phyloP scores from a whole-genome alignment of 2,329 filamentous ascomycete genomes.

The Gaeumannomyces tritici region DNA sequence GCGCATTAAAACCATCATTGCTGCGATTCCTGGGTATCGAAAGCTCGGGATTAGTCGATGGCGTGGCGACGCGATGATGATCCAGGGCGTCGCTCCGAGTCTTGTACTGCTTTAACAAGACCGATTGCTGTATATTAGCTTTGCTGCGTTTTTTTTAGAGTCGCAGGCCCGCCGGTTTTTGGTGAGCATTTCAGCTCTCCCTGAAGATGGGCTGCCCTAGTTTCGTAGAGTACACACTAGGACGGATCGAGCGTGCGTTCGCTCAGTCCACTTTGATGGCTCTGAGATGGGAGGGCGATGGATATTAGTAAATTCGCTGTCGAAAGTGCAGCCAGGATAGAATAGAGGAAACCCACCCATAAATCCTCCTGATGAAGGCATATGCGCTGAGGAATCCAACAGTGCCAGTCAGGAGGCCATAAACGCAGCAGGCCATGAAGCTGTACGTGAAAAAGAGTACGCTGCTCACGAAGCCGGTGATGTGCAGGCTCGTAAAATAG shows the following conservation, averaged over 20 bases:
- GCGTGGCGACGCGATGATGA: not conserved
- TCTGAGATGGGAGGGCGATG: slow-evolving; percentile 16
- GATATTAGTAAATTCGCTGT: not conserved
- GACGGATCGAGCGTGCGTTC: not conserved
- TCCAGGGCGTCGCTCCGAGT: not conserved
- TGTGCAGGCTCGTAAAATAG: slow-evolving; percentile 70
- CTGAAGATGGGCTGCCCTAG: not conserved
- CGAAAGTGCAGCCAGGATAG: not conserved
- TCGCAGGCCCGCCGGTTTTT: not conserved
- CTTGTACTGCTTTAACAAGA: not conserved
- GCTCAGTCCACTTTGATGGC: slow-evolving; percentile 41
- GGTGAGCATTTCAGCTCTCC: not conserved
- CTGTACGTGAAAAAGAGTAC: slow-evolving; percentile 82
- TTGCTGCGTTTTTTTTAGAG: not conserved
- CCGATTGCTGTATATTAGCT: not conserved
- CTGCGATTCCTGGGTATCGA: not conserved
- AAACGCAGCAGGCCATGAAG: slow-evolving; percentile 71
- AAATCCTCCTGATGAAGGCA: slow-evolving; percentile 75
- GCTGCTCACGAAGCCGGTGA: slow-evolving; percentile 68
- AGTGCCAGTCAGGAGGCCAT: slow-evolving; percentile 72
- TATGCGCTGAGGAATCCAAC: slow-evolving; percentile 79
- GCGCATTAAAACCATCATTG: not conserved
- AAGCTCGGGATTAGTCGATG: not conserved
- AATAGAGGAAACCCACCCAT: slow-evolving; percentile 45
- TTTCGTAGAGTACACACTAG: not conserved